phyloP scores from a whole-genome alignment of 2,329 filamentous ascomycete genomes.

The Lojkania enalia region DNA sequence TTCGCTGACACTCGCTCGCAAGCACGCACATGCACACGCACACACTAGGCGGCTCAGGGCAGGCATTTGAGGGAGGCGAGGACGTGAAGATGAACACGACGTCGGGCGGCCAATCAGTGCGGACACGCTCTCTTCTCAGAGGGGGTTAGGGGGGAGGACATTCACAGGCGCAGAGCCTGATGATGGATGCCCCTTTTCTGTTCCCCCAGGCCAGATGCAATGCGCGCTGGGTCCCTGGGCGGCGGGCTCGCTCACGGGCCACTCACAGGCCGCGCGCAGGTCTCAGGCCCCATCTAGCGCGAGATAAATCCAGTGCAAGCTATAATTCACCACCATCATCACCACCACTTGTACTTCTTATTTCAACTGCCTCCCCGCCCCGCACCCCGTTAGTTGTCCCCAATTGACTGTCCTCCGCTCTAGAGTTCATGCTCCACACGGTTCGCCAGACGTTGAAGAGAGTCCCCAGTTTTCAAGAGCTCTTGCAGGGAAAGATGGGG shows the following conservation, averaged over 20 bases:
- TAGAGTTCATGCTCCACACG: constrained; percentile 44
- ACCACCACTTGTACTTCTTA: constrained; percentile 18
- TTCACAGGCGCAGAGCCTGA: constrained; percentile 4
- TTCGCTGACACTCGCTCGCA: no score
- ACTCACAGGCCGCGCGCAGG: no score
- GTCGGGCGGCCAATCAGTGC: constrained; percentile 30
- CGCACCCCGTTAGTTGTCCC: constrained; percentile 11
- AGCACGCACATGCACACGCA: no score
- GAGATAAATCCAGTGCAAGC: not conserved
- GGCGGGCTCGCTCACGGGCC: no score
- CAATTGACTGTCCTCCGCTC: constrained; percentile 22
- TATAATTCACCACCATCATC: constrained; percentile 1
- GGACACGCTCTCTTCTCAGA: constrained; percentile 24
- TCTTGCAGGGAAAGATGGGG: constrained; percentile 45
- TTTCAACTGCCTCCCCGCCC: constrained; percentile 17
- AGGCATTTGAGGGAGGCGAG: constrained; percentile 6
- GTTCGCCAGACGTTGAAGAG: constrained; percentile 45
- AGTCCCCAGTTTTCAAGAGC: constrained; percentile 48
- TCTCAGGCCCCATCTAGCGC: no score
- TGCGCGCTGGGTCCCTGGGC: not conserved
- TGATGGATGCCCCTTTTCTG: constrained; percentile 31
- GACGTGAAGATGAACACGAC: constrained; percentile 4
- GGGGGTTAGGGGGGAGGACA: no score
- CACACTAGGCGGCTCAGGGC: constrained; percentile 8
- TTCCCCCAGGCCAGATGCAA: constrained; percentile 7